Conservation (phyloP, 176 grass and related monocot species). For the Sorghum bicolor region DNA sequence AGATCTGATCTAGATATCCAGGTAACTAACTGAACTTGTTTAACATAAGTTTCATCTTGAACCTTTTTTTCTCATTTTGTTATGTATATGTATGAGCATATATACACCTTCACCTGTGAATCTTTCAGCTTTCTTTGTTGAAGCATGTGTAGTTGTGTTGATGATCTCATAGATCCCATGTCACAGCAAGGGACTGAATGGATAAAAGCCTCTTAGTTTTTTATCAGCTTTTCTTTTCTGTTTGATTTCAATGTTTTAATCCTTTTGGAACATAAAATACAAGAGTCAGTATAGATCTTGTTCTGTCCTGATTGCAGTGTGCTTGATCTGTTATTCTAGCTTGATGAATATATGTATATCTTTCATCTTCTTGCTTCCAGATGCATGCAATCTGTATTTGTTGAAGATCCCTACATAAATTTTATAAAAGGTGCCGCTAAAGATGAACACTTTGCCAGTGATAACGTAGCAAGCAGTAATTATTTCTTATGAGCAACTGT, state of each 20-base stretch:
- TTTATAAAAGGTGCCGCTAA: neutral
- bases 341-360: neutral
- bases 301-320: neutral
- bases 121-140: neutral
- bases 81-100: neutral
- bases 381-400: neutral
- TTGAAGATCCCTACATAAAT: neutral
- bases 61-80: neutral
- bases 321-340: neutral
- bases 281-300: neutral
- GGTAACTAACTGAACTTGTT: slow-evolving; percentile 24
- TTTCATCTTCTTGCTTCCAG: neutral
- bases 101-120: neutral
- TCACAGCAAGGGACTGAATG: neutral
- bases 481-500: neutral
- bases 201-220: neutral
- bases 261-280: slow-evolving; percentile 26
- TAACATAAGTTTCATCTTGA: slow-evolving; percentile 4
- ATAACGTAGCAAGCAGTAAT: neutral
- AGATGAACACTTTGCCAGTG: neutral
- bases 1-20: slow-evolving; percentile 31
- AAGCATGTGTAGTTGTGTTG: neutral
- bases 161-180: slow-evolving; percentile 3
- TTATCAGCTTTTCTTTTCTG: neutral
- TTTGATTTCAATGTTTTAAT: neutral